Percentiles rank a stretch among this genome's conserved stretches.
phyloP scores from a whole-genome alignment of 306 rosid genomes.

The Malus domestica region ASM211411v1 NC_041791.1:29201001-29201500 shows the following conservation, averaged over 20 bases:
- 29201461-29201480: neutral
- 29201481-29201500: neutral
- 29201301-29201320: conserved; percentile 82
- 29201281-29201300: conserved; percentile 75
- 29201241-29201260: conserved; percentile 83
- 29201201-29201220: conserved; percentile 56
- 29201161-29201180: conserved; percentile 63
- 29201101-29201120: conserved; percentile 69
- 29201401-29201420: conserved; percentile 86
- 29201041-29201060: conserved; percentile 28
- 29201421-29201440: conserved; percentile 17
- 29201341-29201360: conserved; percentile 79
- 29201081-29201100: conserved; percentile 58
- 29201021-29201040: conserved; percentile 37
- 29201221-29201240: conserved; percentile 67
- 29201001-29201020: conserved; percentile 56
- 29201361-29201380: conserved; percentile 82
- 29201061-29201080: conserved; percentile 36
- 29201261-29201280: conserved; percentile 78
- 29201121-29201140: conserved; percentile 42
- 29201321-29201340: conserved; percentile 81
- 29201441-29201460: neutral
- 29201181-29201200: conserved; percentile 58
- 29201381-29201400: conserved; percentile 89
- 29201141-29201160: conserved; percentile 64